Percentiles rank a stretch among this genome's conserved stretches.
Evolutionary conservation across 805 yeast genomes (phyloP).

Genomic region (Candida khao-thaluensis): DNA sequence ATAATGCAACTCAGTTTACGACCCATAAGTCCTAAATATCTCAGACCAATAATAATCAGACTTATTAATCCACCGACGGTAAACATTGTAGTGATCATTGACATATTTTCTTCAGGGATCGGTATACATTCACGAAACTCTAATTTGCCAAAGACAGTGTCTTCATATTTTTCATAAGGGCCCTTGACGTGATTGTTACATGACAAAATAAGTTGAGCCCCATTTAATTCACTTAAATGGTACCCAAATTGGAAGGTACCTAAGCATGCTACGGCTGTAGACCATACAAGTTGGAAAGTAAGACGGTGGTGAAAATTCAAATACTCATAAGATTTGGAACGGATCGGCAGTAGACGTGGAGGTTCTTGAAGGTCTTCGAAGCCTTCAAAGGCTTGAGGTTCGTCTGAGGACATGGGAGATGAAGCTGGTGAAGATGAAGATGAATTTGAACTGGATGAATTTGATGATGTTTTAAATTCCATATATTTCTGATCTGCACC

Average conservation of each 20-base stretch:
- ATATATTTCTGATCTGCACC: neutral
- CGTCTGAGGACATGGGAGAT: too few relatives aligned
- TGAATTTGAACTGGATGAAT: neutral
- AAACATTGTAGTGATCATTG: slow-evolving; percentile 33
- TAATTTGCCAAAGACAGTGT: slow-evolving; percentile 26
- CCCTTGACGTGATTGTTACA: slow-evolving; percentile 23
- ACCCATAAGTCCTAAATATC: slow-evolving; percentile 25
- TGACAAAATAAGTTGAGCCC: slow-evolving; percentile 29
- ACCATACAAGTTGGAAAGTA: slow-evolving; percentile 34
- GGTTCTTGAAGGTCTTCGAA: too few relatives aligned
- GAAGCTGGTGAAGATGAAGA: too few relatives aligned
- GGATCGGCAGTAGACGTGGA: too few relatives aligned
- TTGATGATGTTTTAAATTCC: too few relatives aligned
- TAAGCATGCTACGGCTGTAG: slow-evolving; percentile 32
- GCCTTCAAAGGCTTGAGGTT: too few relatives aligned
- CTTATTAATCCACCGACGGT: slow-evolving; percentile 38
- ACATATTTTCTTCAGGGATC: slow-evolving; percentile 21
- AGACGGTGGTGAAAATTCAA: slow-evolving; percentile 19
- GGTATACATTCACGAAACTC: slow-evolving; percentile 29
- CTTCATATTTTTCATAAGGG: slow-evolving; percentile 21
- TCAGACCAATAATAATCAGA: slow-evolving; percentile 29
- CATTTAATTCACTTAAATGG: slow-evolving; percentile 40
- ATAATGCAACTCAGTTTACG: slow-evolving; percentile 23
- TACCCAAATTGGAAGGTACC: slow-evolving; percentile 41
- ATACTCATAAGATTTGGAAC: slow-evolving; percentile 7